Conservation (phyloP, 306 rosid genomes). For the Delonix regia region DNA sequence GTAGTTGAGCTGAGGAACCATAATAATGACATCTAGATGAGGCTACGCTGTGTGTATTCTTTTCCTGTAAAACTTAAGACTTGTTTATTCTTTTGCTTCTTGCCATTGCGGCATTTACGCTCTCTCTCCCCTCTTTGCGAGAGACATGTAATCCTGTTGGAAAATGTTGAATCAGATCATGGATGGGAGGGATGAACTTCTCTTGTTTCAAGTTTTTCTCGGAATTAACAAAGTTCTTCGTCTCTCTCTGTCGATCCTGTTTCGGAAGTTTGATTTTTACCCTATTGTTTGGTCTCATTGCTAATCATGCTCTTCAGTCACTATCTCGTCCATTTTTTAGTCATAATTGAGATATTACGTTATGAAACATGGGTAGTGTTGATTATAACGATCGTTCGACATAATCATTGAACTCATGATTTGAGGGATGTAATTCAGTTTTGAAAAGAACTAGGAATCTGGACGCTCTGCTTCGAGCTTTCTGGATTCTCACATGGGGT, state of each 20-base stretch:
- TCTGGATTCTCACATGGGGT: background rate
- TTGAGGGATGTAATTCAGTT: too few species aligned
- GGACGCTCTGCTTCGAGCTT: background rate
- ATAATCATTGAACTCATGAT: background rate
- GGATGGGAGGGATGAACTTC: background rate
- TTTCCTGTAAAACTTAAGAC: background rate
- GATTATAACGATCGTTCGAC: background rate
- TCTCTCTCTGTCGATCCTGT: too few species aligned
- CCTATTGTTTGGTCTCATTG: background rate
- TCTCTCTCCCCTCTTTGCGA: background rate
- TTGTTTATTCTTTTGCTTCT: background rate
- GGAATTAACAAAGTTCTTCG: background rate
- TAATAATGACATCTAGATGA: constrained; percentile 28
- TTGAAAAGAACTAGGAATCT: background rate
- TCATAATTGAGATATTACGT: background rate
- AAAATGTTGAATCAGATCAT: background rate
- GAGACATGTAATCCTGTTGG: background rate
- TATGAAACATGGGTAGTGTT: background rate
- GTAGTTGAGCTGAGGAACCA: constrained; percentile 65
- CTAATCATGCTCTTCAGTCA: background rate
- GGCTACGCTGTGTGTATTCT: background rate
- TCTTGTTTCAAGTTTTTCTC: background rate
- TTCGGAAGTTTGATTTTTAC: background rate
- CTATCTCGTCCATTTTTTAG: background rate
- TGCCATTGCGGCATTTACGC: background rate